Percentiles rank a stretch among this genome's conserved stretches.
These are phyloP conservation scores for Podospora comata DNA, from an alignment of 495 filamentous ascomycete species.

Conservation along the genomic window DNA sequence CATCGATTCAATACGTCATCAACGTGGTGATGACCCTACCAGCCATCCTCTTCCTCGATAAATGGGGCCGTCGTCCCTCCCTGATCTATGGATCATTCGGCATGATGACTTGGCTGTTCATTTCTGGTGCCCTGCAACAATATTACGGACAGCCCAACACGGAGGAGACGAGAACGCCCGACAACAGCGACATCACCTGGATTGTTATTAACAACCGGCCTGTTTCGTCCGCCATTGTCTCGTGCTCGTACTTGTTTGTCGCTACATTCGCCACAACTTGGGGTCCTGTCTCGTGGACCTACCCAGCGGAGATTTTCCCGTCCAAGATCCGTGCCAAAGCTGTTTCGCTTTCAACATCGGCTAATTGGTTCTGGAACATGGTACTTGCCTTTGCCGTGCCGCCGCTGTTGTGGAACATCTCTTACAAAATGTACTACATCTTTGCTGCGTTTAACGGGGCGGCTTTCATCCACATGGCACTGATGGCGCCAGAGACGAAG, in stretches of 20 bases:
- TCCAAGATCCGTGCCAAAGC: conserved; percentile 67
- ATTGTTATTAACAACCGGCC: conserved; percentile 48
- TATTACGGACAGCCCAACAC: conserved; percentile 54
- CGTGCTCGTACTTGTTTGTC: conserved; percentile 72
- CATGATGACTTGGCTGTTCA: conserved; percentile 69
- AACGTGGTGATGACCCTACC: conserved; percentile 64
- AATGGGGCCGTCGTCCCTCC: conserved; percentile 70
- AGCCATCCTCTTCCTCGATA: conserved; percentile 72
- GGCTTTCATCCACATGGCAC: conserved; percentile 65
- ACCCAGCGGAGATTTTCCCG: conserved; percentile 76
- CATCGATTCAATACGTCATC: conserved; percentile 76
- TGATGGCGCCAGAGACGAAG: conserved; percentile 76
- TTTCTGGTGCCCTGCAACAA: conserved; percentile 63
- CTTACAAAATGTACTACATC: conserved; percentile 60
- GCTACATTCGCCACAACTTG: conserved; percentile 74
- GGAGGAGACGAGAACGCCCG: conserved; percentile 30
- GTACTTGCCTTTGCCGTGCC: conserved; percentile 64
- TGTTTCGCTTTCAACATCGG: conserved; percentile 62
- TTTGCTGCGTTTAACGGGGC: conserved; percentile 69
- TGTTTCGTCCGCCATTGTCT: conserved; percentile 54
- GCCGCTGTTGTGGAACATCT: conserved; percentile 53
- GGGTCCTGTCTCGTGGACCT: conserved; percentile 78
- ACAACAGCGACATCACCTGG: conserved; percentile 54
- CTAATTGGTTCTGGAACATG: conserved; percentile 71
- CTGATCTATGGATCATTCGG: conserved; percentile 72